Conservation (phyloP, 106 monocot genomes). For the Triglochin maritima region DNA sequence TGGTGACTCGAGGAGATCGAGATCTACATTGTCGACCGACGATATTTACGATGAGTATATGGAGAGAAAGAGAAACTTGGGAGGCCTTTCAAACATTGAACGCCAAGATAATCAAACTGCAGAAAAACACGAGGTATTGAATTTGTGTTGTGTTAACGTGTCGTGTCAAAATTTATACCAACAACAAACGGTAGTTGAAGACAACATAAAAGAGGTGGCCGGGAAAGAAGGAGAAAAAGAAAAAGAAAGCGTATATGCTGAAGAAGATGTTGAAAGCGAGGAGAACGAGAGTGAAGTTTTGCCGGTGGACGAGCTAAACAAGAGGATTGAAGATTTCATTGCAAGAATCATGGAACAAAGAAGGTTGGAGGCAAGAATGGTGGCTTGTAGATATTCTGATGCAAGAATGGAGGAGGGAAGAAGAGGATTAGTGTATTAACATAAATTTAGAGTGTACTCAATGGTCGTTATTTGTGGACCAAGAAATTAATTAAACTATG, state of each 20-base stretch:
- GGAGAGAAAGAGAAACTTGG: background rate
- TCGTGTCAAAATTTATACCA: background rate
- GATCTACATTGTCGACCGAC: no score
- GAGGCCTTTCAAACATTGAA: background rate
- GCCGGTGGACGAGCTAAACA: constrained; percentile 12
- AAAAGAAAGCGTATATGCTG: background rate
- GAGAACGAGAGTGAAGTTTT: constrained; percentile 2
- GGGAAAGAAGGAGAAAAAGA: background rate
- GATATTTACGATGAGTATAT: constrained; percentile 18
- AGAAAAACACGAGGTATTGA: background rate
- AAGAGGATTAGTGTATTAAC: no score
- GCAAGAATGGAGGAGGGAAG: no score
- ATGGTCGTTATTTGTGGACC: no score
- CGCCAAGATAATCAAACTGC: background rate
- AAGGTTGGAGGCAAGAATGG: constrained; percentile 10
- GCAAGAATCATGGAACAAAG: constrained; percentile 8
- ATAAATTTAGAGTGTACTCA: no score
- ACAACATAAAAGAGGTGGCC: background rate
- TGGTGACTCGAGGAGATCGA: constrained; percentile 11
- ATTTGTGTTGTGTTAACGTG: background rate
- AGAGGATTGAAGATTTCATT: constrained; percentile 18
- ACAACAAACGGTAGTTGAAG: background rate
- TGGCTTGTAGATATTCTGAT: background rate
- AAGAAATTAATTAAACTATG: no score
- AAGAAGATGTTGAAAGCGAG: background rate